Evolutionary conservation across 2,329 filamentous ascomycete genomes (phyloP), one percentile per base, ranked within the genome.

Genomic region (Colletotrichum tropicale): DNA sequence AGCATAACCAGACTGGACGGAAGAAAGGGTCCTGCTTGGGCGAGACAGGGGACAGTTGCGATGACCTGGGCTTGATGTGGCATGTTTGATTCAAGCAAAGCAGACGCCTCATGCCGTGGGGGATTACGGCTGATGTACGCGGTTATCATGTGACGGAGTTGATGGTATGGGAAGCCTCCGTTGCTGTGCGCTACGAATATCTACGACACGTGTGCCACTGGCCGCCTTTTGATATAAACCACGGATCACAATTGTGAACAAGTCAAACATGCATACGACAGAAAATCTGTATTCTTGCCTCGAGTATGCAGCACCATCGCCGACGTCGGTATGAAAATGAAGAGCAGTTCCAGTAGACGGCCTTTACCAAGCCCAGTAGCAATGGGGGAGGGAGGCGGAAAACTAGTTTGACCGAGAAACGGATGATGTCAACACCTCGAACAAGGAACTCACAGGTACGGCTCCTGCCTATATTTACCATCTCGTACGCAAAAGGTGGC

Each of bases 31-130:
- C 43, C 6, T 52, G n/a, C 43, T 52, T 8, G 43, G 10, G 1
- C 4, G 43, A 52, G 43, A 21, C 43, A 1, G 18, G 38, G 38
- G 9, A 21, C 43, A 52, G 43, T 13, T 52, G 10, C 43, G 43
- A 21, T 24, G n/a, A 52, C n/a, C 43, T 21, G 43, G n/a, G 12
- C 43, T 52, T 52, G n/a, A 21, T 48, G 1, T 12, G 18, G 18
- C 5, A 48, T 2, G 5, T 2, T 48, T 12, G 2, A 24, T 8
- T 13, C n/a, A 21, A 52, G n/a, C 43, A 48, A 1, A 48, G 43
- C n/a, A 48, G 43, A 48, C 10, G 0, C 10, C 1, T 6, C 0
- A 13, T 13, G 43, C 0, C n/a, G 2, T 48, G 0, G 10, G n/a
- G 18, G 43, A n/a, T 0, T 13, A 21, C 10, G n/a, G 1, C 1